Evolutionary conservation across 192 early-diverging fungal genomes (phyloP), one percentile per base, ranked within the genome.

Genomic region (Mortierella claussenii): DNA sequence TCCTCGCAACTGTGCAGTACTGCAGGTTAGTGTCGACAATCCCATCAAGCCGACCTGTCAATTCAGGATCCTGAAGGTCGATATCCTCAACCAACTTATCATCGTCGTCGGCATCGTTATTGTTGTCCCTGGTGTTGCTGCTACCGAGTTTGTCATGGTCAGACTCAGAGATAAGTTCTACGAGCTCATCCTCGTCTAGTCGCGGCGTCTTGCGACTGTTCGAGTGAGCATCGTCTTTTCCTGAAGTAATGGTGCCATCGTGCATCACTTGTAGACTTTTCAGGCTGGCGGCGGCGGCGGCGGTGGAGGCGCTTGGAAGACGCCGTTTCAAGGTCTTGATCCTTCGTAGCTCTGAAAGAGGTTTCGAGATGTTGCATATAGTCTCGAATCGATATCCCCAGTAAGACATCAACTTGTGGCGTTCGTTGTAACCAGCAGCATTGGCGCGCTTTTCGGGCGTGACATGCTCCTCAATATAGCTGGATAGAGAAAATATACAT

Each of bases 331-430:
- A 21, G 60, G 59, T 62, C 26, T 53, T 67, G 17, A 61, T 36
- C 53, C 55, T 56, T n/a, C 50, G 49, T 8, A 86, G 33, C 23
- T 75, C 65, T 7, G 69, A 55, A 0, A 93, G 85, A 20, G 89
- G 86, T 17, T 79, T 83, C 27, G 81, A 78, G 11, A 93, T 55
- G 0, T 91, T 93, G 37, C 84, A 87, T 11, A 96, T 81, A 2
- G 83, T 85, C 73, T 99, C 97, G 68, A 97, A 97, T 58, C 86
- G 87, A 81, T 99, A 97, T 1, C 97, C 96, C 85, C 90, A 92
- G 63, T 95, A 97, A 36, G 79, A 89, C 88, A 94, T 87, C 28
- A 90, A 66, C 47, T 87, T 85, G 58, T 93, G 87, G 40, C 83
- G 42, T 11, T 87, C 86, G 9, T 79, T 71, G 15, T 55, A 42